Conservation (phyloP, 148 eudicot species). For the Chenopodium album region DNA sequence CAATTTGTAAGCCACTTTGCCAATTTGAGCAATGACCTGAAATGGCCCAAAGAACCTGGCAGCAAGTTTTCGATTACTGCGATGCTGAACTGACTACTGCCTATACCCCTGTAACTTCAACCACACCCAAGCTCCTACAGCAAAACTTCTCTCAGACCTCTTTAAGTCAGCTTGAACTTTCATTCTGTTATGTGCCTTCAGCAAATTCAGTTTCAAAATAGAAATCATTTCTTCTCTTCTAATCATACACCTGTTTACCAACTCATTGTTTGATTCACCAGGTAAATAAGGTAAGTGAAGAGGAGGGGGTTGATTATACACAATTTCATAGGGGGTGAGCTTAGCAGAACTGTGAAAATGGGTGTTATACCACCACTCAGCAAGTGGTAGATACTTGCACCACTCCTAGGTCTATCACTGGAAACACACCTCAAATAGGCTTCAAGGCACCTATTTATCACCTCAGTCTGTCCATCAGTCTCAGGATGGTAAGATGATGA, state of each 20-base stretch:
- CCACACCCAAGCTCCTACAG: neutral
- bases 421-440: too few species aligned
- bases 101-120: neutral
- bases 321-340: neutral
- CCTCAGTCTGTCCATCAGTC: neutral
- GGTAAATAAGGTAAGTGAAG: neutral
- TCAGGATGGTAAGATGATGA: neutral
- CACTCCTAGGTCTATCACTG: too few species aligned
- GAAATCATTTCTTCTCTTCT: neutral
- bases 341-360: neutral
- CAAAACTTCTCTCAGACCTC: neutral
- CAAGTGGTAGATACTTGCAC: neutral
- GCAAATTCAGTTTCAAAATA: too few species aligned
- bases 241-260: neutral
- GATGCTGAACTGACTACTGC: neutral
- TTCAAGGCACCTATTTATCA: too few species aligned
- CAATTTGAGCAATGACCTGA: too few species aligned
- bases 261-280: neutral
- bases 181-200: neutral
- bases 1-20: too few species aligned
- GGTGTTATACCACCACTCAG: conserved; percentile 1
- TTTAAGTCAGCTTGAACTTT: neutral
- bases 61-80: neutral
- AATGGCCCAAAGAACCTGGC: neutral
- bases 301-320: neutral